Conservation (phyloP, 2,329 filamentous ascomycete genomes). For the Lecanicillium sp. region DNA sequence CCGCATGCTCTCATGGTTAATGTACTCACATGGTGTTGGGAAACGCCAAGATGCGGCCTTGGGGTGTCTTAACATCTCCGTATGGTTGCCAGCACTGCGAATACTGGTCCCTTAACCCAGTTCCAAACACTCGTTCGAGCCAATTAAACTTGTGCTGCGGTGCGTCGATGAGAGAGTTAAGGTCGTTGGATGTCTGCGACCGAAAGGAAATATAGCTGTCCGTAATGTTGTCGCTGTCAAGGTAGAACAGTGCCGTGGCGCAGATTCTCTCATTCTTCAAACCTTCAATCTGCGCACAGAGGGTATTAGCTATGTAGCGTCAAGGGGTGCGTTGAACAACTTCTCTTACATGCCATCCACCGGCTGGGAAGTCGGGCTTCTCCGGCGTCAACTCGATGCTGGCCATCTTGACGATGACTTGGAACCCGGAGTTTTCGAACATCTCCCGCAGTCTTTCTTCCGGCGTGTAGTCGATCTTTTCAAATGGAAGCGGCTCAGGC, state of each 20-base stretch:
- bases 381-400: slow-evolving; percentile 49
- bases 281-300: slow-evolving; percentile 30
- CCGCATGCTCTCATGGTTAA: no score
- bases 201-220: slow-evolving; percentile 23
- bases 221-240: slow-evolving; percentile 27
- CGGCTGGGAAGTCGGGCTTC: slow-evolving; percentile 31
- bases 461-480: slow-evolving; percentile 10
- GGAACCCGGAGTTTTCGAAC: slow-evolving; percentile 36
- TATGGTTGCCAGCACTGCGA: slow-evolving; percentile 17
- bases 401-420: slow-evolving; percentile 43
- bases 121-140: slow-evolving; percentile 17
- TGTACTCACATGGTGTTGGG: slow-evolving; percentile 21
- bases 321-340: no score
- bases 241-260: slow-evolving; percentile 17
- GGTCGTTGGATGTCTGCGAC: background rate
- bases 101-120: background rate
- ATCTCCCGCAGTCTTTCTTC: slow-evolving; percentile 16
- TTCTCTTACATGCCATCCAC: slow-evolving; percentile 37
- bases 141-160: slow-evolving; percentile 13
- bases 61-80: slow-evolving; percentile 19
- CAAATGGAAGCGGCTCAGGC: slow-evolving; percentile 18
- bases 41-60: slow-evolving; percentile 22
- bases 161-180: background rate
- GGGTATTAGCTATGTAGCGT: background rate
- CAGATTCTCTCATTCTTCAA: slow-evolving; percentile 29